Evolutionary conservation across 2,329 filamentous ascomycete genomes (phyloP), one percentile per base, ranked within the genome.

Genomic region (Aspergillus tanneri): DNA sequence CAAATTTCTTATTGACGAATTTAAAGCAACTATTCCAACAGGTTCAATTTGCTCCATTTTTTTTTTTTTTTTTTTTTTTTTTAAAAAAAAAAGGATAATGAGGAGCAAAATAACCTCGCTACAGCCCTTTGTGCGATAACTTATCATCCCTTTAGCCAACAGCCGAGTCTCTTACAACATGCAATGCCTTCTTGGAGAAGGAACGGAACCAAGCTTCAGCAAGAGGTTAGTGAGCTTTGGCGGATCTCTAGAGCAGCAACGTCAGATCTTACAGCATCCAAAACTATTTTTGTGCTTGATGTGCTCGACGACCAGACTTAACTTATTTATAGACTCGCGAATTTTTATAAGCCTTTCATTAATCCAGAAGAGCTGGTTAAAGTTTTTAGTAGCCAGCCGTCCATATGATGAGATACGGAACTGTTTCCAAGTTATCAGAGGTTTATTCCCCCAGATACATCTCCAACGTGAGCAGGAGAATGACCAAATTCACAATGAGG

Each of bases 61-160:
- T n/a, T n/a, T n/a, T n/a, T n/a, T n/a, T n/a, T n/a, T n/a, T n/a
- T n/a, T n/a, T n/a, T n/a, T n/a, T n/a, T n/a, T n/a, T n/a, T n/a
- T n/a, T n/a, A n/a, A n/a, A n/a, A n/a, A n/a, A n/a, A n/a, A n/a
- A 68, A 71, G 37, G 66, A 71, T 25, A 66, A 70, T 32, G 55
- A 66, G 0, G 54, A 65, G 2, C 66, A 72, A 43, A 63, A 66
- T 19, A 54, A 41, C 27, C 32, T 66, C 30, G 34, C 48, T 7
- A 57, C 18, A 5, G 69, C 67, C 3, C 36, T 74, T 1, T 71
- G 63, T 32, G 63, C 66, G 5, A 21, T 72, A 11, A 57, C 73
- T 0, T 67, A 72, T 55, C 68, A 74, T 41, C 53, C 73, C 1
- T 70, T 72, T 43, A 42, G 22, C 6, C 28, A 56, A 8, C 50